Evolutionary conservation across 371 early-diverging fungal species (phyloP).

Genomic region (Mortierella sp.): DNA sequence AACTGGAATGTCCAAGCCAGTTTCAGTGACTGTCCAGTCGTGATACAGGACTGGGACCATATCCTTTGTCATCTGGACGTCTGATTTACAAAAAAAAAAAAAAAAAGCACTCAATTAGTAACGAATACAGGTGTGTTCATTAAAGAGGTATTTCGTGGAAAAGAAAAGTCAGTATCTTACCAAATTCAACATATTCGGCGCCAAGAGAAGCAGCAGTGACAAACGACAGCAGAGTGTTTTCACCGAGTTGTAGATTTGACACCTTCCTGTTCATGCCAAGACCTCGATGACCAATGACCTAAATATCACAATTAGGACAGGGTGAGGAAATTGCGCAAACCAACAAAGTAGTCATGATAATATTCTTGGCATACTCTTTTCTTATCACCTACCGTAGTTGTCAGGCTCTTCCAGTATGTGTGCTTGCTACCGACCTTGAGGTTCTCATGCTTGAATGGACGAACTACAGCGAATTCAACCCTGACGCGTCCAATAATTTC

Average conservation of each 20-base stretch:
- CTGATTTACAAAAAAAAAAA: conserved; percentile 50
- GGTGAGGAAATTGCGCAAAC: background rate
- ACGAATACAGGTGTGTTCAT: background rate
- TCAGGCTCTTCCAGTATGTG: conserved; percentile 75
- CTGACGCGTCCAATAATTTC: conserved; percentile 73
- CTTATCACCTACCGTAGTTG: conserved; percentile 63
- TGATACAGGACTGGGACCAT: conserved; percentile 94
- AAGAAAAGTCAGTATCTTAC: conserved; percentile 48
- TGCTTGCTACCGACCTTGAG: conserved; percentile 69
- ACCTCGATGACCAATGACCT: conserved; percentile 96
- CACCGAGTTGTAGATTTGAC: conserved; percentile 83
- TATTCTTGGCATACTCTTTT: background rate
- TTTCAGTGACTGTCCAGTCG: conserved; percentile 92
- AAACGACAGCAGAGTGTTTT: conserved; percentile 96
- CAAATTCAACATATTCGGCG: conserved; percentile 95
- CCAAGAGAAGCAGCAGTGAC: conserved; percentile 89
- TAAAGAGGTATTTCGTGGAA: background rate
- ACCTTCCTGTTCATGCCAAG: conserved; percentile 87
- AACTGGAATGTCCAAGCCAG: conserved; percentile 86
- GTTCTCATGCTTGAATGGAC: conserved; percentile 74
- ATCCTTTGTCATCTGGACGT: conserved; percentile 97
- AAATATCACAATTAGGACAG: background rate
- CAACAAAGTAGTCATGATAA: background rate
- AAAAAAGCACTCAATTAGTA: background rate
- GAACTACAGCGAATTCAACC: conserved; percentile 76